Base-by-base conservation (phyloP, 805 yeast genomes). In the Blastobotrys chiropterorum region DNA sequence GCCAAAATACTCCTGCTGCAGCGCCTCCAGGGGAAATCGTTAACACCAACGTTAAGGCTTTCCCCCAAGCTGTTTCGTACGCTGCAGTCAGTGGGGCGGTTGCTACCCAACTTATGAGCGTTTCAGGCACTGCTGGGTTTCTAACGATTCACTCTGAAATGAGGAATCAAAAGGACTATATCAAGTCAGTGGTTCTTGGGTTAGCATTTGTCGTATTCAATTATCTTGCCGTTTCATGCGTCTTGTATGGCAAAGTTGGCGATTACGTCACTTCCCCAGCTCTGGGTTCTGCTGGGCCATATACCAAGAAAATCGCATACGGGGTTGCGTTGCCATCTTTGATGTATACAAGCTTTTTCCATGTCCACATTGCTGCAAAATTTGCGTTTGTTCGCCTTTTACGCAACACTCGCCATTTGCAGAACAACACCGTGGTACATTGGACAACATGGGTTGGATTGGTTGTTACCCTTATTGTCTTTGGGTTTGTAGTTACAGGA, bases 231-330 rank as follows among this genome's bases (percentile, higher is more conserved):
- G 31, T 47, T 3, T 22, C 31, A 14, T 39, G 45, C n/a, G 30
- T 47, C 3, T 15, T 47, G 31, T 47, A 47, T 34, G 45, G 38
- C 39, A 47, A 26, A 39, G 50, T 47, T 13, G 50, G 50, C 17
- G 19, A 39, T 13, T 47, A 47, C 45, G 45, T 47, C 7, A 44
- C 50, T 2, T 47, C 50, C 13, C 50, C 50, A 31, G 45, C 50
- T 14, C 45, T 47, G 7, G 50, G 50, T 2, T 47, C 50, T 20
- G 50, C 50, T n/a, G 50, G 50, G 3, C 50, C 50, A 22, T 15
- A 38, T 3, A 40, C 39, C 34, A 47, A 40, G 45, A 47, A 47
- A 45, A 39, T 47, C 40, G 44, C 50, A 2, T 40, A 47, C 21
- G 50, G 50, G 2, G 41, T 47, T 15, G 20, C 50, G 6, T 20